Evolutionary conservation across 2,329 filamentous ascomycete genomes (phyloP), one percentile per base, ranked within the genome.

Genomic region (Penicillium occitanis): DNA sequence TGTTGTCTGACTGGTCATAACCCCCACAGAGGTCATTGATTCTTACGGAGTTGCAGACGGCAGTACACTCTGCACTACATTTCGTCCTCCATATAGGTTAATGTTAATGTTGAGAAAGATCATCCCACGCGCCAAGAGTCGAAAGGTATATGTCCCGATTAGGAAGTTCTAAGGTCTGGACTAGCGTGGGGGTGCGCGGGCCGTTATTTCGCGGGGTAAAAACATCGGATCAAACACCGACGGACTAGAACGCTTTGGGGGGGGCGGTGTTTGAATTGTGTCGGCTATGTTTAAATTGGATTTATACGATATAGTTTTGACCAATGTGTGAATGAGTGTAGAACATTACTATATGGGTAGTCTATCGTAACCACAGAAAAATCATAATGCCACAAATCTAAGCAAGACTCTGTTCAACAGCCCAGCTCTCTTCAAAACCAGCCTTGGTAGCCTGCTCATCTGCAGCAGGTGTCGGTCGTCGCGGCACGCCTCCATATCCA

Each of bases 401-500:
- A 46, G 66, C 61, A 60, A 78, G 69, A 4, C 69, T 63, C 55
- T 72, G 73, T 70, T 81, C 79, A 33, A 77, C 62, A 68, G 77
- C 77, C 64, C 80, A 74, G 0, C 72, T 73, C 66, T 81, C 79
- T 7, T 71, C 73, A 66, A 80, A 76, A 57, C 73, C 72, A n/a
- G 74, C 75, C 65, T 78, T 76, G 63, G 77, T 71, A 37, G 72
- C 75, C 5, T 71, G 69, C 3, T 73, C 73, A 33, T 74, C 75
- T 2, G 84, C 83, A 66, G 80, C 78, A 42, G 84, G 84, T 66
- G 86, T 82, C 2, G 92, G 92, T 72, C 85, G 83, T 67, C 92
- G 86, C 5, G 91, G 91, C 76, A 88, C 87, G 3, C 90, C 91
- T 33, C 92, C 92, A 75, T 96, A 96, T 59, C 91, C 91, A 74